phyloP scores from a whole-genome alignment of 2,329 filamentous ascomycete genomes.

The Cytospora chrysosperma region DNA sequence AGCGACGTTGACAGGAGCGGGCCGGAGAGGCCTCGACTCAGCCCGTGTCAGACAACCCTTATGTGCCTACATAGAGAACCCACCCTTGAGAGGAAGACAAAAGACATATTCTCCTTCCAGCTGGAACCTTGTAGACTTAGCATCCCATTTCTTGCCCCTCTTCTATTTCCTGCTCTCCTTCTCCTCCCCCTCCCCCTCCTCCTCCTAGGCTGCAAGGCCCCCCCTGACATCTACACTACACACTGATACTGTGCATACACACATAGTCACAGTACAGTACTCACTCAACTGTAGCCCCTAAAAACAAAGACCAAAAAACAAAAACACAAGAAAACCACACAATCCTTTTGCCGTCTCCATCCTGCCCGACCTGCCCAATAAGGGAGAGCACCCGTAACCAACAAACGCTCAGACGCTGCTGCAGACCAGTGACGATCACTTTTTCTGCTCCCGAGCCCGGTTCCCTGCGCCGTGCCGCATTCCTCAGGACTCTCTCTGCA shows the following conservation, averaged over 20 bases:
- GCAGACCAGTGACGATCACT: conserved; percentile 2
- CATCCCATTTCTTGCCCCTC: background rate
- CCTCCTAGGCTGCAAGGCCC: background rate
- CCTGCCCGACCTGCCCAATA: background rate
- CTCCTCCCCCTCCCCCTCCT: background rate
- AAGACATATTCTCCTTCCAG: background rate
- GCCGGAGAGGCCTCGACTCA: background rate
- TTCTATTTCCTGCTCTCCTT: no score
- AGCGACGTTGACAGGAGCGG: background rate
- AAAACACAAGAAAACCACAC: no score
- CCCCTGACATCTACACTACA: background rate
- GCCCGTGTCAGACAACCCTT: background rate
- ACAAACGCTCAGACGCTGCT: background rate
- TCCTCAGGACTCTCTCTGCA: conserved; percentile 5
- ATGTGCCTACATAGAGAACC: no score
- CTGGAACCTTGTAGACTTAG: background rate
- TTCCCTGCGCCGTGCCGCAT: conserved; percentile 15
- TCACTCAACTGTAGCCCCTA: background rate
- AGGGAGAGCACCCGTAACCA: background rate
- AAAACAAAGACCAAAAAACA: no score
- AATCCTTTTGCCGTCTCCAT: background rate
- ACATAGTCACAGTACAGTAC: background rate
- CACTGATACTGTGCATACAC: background rate
- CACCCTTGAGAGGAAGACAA: no score
- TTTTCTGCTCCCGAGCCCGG: background rate